Percentiles rank a stretch among this genome's conserved stretches.
These are phyloP conservation scores for Pichia cactophila DNA, from an alignment of 1,139 yeast genomes.

Conservation along the genomic window DNA sequence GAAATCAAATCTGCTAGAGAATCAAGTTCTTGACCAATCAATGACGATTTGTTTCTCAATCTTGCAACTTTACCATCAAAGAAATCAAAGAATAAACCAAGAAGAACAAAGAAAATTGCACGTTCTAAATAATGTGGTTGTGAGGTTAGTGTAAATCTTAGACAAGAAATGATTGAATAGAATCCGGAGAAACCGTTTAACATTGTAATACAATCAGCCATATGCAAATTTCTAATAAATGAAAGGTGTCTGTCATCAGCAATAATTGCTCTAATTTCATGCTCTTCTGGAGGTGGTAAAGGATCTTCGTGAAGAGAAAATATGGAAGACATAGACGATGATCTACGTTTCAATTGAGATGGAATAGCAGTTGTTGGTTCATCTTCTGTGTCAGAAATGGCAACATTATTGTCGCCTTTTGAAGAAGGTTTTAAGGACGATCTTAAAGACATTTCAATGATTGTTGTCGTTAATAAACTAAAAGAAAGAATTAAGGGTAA, in stretches of 20 bases:
- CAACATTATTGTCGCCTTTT: neutral
- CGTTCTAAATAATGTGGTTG: slow-evolving; percentile 69
- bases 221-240: slow-evolving; percentile 70
- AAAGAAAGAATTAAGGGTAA: neutral
- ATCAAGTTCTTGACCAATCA: slow-evolving; percentile 97
- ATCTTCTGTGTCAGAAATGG: slow-evolving; percentile 17
- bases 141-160: slow-evolving; percentile 68
- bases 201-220: slow-evolving; percentile 93
- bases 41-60: slow-evolving; percentile 80
- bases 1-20: slow-evolving; percentile 91
- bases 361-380: neutral
- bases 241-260: slow-evolving; percentile 75
- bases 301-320: slow-evolving; percentile 28
- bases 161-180: slow-evolving; percentile 78
- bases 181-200: slow-evolving; percentile 88
- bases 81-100: slow-evolving; percentile 91
- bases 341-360: slow-evolving; percentile 18
- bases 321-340: slow-evolving; percentile 27
- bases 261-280: slow-evolving; percentile 70
- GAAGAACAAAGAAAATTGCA: slow-evolving; percentile 79
- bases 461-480: neutral
- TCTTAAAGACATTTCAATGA: neutral
- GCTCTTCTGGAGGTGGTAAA: slow-evolving; percentile 42
- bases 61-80: slow-evolving; percentile 97
- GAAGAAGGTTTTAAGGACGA: neutral